A percentile compares a stretch with the other conserved stretches of the same genome.
phyloP scores from a whole-genome alignment of 495 filamentous ascomycete genomes.

The Daldinia bambusicola region DNA sequence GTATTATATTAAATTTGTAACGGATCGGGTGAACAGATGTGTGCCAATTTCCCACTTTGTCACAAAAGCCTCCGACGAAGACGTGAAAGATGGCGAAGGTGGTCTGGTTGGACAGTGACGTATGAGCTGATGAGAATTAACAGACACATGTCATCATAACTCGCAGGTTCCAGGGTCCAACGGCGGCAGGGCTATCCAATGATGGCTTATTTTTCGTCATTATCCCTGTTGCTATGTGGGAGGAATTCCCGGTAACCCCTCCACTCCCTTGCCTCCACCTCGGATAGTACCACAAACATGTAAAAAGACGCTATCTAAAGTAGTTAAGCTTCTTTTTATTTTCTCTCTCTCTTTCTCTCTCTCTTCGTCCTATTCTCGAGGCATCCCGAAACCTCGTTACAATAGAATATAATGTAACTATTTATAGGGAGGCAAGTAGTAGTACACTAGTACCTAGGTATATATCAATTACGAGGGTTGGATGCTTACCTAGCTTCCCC shows the following conservation, averaged over 20 bases:
- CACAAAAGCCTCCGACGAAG: background rate
- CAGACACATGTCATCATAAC: constrained; percentile 39
- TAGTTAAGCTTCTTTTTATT: no score
- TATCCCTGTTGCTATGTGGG: constrained; percentile 9
- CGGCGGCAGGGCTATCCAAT: constrained; percentile 43
- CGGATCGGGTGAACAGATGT: background rate
- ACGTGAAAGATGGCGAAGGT: constrained; percentile 15
- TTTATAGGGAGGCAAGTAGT: no score
- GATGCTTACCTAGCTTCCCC: no score
- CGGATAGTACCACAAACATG: background rate
- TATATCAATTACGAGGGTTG: no score
- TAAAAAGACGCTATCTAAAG: no score
- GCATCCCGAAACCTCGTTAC: no score
- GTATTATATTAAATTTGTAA: background rate
- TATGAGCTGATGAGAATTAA: constrained; percentile 31
- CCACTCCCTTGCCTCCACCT: constrained; percentile 4
- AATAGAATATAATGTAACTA: no score
- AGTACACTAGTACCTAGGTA: no score
- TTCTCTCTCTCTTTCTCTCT: no score
- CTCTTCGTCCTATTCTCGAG: no score
- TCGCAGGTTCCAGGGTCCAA: constrained; percentile 15
- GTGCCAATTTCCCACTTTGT: background rate
- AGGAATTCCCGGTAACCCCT: constrained; percentile 1
- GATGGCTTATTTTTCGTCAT: constrained; percentile 7
- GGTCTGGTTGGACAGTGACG: constrained; percentile 32